A percentile compares a stretch with the other conserved stretches of the same genome.
These are phyloP conservation scores for Eragrostis curvula DNA, from an alignment of 176 grass and related monocot species.

Conservation along the genomic window DNA sequence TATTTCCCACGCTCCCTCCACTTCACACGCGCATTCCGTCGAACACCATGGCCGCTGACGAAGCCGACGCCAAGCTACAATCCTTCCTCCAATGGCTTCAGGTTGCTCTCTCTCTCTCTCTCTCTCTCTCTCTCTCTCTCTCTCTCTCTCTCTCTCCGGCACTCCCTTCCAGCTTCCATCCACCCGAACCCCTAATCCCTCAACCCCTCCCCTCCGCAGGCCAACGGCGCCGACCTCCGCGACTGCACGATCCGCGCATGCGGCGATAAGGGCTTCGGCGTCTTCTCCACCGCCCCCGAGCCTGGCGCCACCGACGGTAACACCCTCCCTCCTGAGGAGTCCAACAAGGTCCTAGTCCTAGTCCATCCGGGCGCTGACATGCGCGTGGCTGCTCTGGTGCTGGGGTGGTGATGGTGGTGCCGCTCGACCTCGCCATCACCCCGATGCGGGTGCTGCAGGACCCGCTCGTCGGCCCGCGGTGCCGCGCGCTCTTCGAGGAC, in stretches of 20 bases:
- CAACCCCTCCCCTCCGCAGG: constrained; percentile 30
- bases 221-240: constrained; percentile 73
- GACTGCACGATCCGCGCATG: constrained; percentile 68
- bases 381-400: constrained; percentile 6
- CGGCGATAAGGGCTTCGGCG: constrained; percentile 60
- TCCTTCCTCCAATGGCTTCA: constrained; percentile 92
- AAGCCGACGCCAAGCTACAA: constrained; percentile 53
- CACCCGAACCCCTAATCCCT: constrained; percentile 19
- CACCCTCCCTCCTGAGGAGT: neutral
- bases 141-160: neutral
- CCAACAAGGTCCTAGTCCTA: neutral
- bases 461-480: constrained; percentile 63
- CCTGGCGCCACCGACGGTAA: constrained; percentile 48
- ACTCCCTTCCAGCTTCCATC: neutral
- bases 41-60: constrained; percentile 43
- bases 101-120: constrained; percentile 34
- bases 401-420: constrained; percentile 87
- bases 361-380: neutral
- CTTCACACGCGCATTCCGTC: constrained; percentile 31
- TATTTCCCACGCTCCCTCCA: too few species aligned
- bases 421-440: constrained; percentile 85
- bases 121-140: neutral
- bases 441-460: constrained; percentile 96
- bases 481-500: constrained; percentile 72
- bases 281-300: constrained; percentile 55